Evolutionary conservation across 2,329 filamentous ascomycete species (phyloP).

Genomic region (Aaosphaeria arxii): DNA sequence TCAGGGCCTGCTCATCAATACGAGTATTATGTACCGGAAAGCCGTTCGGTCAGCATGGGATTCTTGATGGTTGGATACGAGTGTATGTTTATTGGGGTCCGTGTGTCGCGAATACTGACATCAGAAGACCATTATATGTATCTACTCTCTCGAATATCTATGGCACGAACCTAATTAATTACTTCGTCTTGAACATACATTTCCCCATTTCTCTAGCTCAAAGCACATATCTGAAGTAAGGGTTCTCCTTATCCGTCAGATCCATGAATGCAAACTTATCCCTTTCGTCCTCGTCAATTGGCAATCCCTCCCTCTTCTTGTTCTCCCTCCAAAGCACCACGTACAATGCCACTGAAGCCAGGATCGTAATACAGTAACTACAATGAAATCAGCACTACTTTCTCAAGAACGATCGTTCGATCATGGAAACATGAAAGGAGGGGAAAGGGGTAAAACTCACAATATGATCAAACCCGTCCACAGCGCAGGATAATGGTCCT

Average conservation of each 20-base stretch:
- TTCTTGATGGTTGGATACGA: no score
- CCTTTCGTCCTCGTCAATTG: constrained; percentile 58
- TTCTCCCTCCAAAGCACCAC: constrained; percentile 51
- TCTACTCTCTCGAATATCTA: no score
- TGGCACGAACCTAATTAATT: no score
- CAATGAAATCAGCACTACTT: constrained; percentile 1
- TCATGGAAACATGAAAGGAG: neutral
- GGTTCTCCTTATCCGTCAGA: constrained; percentile 58
- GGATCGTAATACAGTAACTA: constrained; percentile 67
- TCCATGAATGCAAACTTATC: constrained; percentile 46
- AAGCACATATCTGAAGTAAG: constrained; percentile 54
- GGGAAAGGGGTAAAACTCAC: constrained; percentile 24
- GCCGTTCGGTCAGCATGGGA: no score
- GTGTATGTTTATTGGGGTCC: no score
- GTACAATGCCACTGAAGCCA: constrained; percentile 56
- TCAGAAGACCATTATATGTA: no score
- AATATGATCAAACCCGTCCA: constrained; percentile 68
- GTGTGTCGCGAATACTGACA: no score
- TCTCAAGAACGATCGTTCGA: neutral
- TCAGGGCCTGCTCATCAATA: no score
- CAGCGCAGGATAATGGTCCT: constrained; percentile 65
- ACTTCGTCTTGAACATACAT: no score
- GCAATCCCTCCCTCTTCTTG: constrained; percentile 49
- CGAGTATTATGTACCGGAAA: no score
- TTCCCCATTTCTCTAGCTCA: no score